phyloP scores from a whole-genome alignment of 2,329 filamentous ascomycete genomes.

The Calonectria fujianensis region DNA sequence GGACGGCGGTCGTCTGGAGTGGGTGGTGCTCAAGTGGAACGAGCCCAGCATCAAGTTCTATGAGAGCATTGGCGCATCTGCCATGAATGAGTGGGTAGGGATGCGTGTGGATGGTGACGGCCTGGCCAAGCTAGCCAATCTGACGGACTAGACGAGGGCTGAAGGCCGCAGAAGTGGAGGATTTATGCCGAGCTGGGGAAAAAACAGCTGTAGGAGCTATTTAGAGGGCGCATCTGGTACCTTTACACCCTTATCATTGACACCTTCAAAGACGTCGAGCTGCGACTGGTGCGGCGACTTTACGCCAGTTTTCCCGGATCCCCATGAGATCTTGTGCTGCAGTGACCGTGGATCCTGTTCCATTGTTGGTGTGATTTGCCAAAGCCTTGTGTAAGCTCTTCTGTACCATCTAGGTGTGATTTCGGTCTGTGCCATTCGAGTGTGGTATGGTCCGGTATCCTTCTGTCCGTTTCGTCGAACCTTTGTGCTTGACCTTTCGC shows the following conservation, averaged over 20 bases:
- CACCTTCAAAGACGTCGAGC: slow-evolving; percentile 69
- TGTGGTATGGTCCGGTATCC: slow-evolving; percentile 62
- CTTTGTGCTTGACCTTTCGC: slow-evolving; percentile 57
- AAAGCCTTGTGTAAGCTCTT: slow-evolving; percentile 68
- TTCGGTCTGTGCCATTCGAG: slow-evolving; percentile 57
- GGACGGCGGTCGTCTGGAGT: slow-evolving; percentile 86
- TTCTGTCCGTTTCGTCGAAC: slow-evolving; percentile 60
- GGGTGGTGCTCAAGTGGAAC: slow-evolving; percentile 96
- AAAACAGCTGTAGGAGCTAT: not conserved
- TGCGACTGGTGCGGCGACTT: slow-evolving; percentile 59
- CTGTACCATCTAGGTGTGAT: slow-evolving; percentile 65
- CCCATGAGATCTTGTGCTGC: slow-evolving; percentile 68
- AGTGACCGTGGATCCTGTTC: slow-evolving; percentile 57
- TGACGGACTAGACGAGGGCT: slow-evolving; percentile 9
- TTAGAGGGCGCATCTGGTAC: slow-evolving; percentile 8
- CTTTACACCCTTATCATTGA: slow-evolving; percentile 58
- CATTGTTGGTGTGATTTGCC: slow-evolving; percentile 67
- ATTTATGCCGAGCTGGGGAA: not conserved
- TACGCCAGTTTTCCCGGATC: slow-evolving; percentile 55
- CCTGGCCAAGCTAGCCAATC: slow-evolving; percentile 71
- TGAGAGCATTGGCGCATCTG: slow-evolving; percentile 79
- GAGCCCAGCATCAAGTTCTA: slow-evolving; percentile 93
- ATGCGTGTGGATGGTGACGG: slow-evolving; percentile 83
- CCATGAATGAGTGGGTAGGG: slow-evolving; percentile 83
- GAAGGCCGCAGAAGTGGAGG: not conserved